Base-by-base conservation (phyloP, 2,329 filamentous ascomycete genomes). In the Neopestalotiopsis rosae region DNA sequence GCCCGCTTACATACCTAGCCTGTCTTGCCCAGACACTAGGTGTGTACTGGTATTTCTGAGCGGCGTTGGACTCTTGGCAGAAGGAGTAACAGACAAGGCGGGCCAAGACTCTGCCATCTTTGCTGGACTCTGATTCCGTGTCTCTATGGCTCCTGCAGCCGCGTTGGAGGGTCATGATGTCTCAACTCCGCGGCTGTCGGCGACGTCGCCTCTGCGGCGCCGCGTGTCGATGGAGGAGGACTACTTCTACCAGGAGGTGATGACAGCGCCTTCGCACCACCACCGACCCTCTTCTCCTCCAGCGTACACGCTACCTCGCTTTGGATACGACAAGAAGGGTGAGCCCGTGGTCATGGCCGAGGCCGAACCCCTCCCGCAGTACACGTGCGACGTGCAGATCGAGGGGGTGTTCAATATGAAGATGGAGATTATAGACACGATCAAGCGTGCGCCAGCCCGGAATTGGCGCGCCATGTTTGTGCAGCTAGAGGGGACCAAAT, bases 381-480 rank as follows among this genome's bases (percentile, higher is more conserved):
- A 91, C 76, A 86, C 86, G 62, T 88, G 84, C 73, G 85, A 83
- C 74, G 84, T 91, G 67, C 81, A 83, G 67, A 78, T 88, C 63
- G 86, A 89, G 75, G 87, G 84, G 32, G 81, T 90, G 5, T 90
- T 91, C 74, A 81, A 84, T 72, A 86, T 86, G 76, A 92, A 92
- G 80, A 87, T 89, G 81, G 91, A 93, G 78, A 85, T 92, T 68
- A 86, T 89, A 70, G 86, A 90, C 69, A 88, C 90, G 5, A 90
- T 88, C 72, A 88, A 90, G 75, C 82, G 88, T 61, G 87, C 90
- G 58, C 82, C 87, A 70, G 86, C 90, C 74, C 86, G 90, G 58
- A 87, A 88, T 72, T 93, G 91, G 91, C 83, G 85, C 72, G 84
- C 88, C 67, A 86, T 88, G 28, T 91, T 89, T 70, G 88, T 90